Percentiles rank a stretch among this genome's conserved stretches.
These are phyloP conservation scores for Hippophae gyantsensis DNA, from an alignment of 306 rosid genomes.

Conservation along the genomic window DNA sequence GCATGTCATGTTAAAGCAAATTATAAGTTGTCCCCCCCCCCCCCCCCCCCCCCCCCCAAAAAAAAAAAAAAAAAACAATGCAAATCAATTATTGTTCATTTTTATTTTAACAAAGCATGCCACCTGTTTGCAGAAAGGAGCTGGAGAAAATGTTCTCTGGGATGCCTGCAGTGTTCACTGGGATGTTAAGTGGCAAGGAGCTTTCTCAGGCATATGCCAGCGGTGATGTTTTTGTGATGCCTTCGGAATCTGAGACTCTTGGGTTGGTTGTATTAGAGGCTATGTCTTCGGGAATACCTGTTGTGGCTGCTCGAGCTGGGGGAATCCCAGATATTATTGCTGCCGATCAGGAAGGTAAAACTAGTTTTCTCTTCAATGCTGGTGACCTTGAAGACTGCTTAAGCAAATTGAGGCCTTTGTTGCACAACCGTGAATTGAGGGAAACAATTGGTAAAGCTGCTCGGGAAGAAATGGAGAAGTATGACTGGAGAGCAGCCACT, in stretches of 20 bases:
- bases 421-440: slow-evolving; percentile 53
- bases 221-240: slow-evolving; percentile 90
- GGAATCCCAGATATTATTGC: slow-evolving; percentile 94
- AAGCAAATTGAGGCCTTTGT: slow-evolving; percentile 61
- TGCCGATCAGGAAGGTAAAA: slow-evolving; percentile 73
- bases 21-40: neutral
- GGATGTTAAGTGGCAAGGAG: slow-evolving; percentile 91
- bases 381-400: slow-evolving; percentile 78
- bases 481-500: slow-evolving; percentile 91
- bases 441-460: slow-evolving; percentile 75
- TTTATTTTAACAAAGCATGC: slow-evolving; percentile 8
- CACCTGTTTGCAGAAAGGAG: slow-evolving; percentile 52
- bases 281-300: slow-evolving; percentile 94
- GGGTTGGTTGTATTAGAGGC: slow-evolving; percentile 95
- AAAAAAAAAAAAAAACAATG: neutral
- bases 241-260: slow-evolving; percentile 94
- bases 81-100: neutral
- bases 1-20: neutral
- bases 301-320: slow-evolving; percentile 88
- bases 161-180: slow-evolving; percentile 90
- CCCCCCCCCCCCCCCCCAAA: too few relatives aligned
- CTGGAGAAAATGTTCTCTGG: slow-evolving; percentile 82
- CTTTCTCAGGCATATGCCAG: slow-evolving; percentile 95
- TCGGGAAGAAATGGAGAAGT: slow-evolving; percentile 82
- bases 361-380: slow-evolving; percentile 56